These are phyloP conservation scores for Arthrobotrys musiformis DNA, from an alignment of 2,329 filamentous ascomycete genomes.

Conservation along the genomic window DNA sequence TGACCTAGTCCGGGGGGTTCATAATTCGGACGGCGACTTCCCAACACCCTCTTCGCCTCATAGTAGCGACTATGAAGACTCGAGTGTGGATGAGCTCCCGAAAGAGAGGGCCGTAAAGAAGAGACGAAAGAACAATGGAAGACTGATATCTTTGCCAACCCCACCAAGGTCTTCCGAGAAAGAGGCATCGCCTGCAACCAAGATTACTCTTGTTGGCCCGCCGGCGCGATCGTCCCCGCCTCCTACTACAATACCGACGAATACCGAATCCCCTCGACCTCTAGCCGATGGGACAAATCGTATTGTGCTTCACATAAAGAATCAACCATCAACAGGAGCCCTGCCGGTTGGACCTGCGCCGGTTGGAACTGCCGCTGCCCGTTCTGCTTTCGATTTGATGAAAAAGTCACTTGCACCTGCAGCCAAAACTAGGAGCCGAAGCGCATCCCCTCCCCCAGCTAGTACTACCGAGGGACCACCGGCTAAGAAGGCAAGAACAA, in stretches of 20 bases:
- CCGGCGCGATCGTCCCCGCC: neutral
- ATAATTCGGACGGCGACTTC: conserved; percentile 39
- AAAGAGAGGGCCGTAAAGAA: conserved; percentile 12
- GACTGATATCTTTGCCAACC: conserved; percentile 15
- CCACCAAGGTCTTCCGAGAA: conserved; percentile 52
- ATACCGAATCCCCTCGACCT: neutral
- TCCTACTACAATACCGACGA: neutral
- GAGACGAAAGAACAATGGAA: conserved; percentile 19
- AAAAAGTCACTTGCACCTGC: conserved; percentile 13
- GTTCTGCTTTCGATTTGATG: conserved; percentile 52
- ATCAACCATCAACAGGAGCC: neutral
- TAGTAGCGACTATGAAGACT: conserved; percentile 43
- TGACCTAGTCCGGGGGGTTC: neutral
- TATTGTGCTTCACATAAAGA: neutral
- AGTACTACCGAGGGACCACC: conserved; percentile 36
- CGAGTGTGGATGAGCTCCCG: conserved; percentile 5
- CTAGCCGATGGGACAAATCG: neutral
- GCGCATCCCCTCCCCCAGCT: conserved; percentile 33
- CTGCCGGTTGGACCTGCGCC: neutral
- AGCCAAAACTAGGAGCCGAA: conserved; percentile 44
- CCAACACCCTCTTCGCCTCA: conserved; percentile 40
- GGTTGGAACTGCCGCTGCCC: neutral
- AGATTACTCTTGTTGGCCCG: conserved; percentile 1
- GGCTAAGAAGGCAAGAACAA: conserved; percentile 44
- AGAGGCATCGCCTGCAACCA: neutral